Evolutionary conservation across 257 asterid species (phyloP), one percentile per base, ranked within the genome.

Genomic region (Scutellaria minor): DNA sequence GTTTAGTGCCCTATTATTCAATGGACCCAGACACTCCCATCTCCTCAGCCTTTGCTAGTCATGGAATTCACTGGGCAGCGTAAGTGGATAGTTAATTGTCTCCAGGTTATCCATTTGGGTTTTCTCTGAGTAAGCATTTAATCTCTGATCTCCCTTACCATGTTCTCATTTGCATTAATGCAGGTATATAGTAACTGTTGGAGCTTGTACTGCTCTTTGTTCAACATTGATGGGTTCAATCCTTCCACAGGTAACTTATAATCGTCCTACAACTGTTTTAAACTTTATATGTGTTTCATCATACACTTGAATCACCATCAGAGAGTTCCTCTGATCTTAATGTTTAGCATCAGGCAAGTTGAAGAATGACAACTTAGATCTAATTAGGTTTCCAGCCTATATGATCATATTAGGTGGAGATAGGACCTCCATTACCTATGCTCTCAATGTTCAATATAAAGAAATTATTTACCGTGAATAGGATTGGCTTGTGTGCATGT

Each of bases 11-110:
- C 14, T 94, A 89, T 77, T 94, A 88, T 74, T 85, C 87, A 7
- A 84, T 94, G 97, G 97, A 94, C 79, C 97, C 97, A 11, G 99
- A 91, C 78, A 94, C 97, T 74, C 99, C 99, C 9, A 91, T 94
- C 76, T 91, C 99, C 48, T 91, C 99, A n/a, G 99, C 99, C 22
- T 91, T 94, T 74, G 72, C 89, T 61, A 83, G 85, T 76, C 95
- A 88, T 64, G 99, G 93, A 51, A 58, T 88, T 53, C 15, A 85
- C 6, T 94, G 99, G 99, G 99, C 99, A 56, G 96, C 97, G 99
- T 94, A 82, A 82, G 99, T 82, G 53, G 44, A 79, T 65, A 44
- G 59, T 37, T 74, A 24, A 2, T 24, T 31, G 7, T 59, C 70
- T 51, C 7, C 20, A 45, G 6, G 12, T 47, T 62, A 3, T 64